phyloP scores from a whole-genome alignment of 2,329 filamentous ascomycete genomes.

The Apiospora hydei region DNA sequence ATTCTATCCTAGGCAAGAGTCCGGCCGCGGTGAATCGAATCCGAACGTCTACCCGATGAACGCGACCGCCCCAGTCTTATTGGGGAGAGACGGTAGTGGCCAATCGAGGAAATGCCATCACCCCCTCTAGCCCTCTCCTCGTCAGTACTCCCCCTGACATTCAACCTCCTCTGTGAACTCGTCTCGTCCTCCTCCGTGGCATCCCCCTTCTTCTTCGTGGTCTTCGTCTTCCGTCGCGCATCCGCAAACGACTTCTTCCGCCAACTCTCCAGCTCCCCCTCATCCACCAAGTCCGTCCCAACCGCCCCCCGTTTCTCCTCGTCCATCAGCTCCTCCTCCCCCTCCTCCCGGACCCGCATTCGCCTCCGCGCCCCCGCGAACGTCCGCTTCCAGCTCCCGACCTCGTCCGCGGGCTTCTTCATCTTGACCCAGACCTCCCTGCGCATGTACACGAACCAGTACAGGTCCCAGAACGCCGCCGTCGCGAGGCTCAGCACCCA shows the following conservation, averaged over 20 bases:
- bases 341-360: neutral
- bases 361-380: neutral
- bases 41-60: neutral
- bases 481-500: conserved; percentile 7
- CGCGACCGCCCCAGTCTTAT: neutral
- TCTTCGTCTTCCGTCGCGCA: neutral
- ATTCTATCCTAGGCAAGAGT: neutral
- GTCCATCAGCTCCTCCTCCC: neutral
- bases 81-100: neutral
- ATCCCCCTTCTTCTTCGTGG: neutral
- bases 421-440: conserved; percentile 19
- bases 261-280: neutral
- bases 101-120: neutral
- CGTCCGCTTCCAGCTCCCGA: conserved; percentile 19
- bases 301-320: neutral
- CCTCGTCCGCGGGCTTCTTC: neutral
- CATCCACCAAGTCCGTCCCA: neutral
- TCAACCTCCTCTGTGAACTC: neutral
- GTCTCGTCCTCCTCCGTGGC: neutral
- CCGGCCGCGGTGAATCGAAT: neutral
- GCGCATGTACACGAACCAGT: conserved; percentile 15
- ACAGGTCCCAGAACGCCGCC: conserved; percentile 12
- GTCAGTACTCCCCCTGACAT: neutral
- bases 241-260: conserved; percentile 1
- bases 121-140: neutral